A percentile compares a stretch with the other conserved stretches of the same genome.
Evolutionary conservation across 306 rosid genomes (phyloP).

Genomic region (Pterocarpus santalinus): DNA sequence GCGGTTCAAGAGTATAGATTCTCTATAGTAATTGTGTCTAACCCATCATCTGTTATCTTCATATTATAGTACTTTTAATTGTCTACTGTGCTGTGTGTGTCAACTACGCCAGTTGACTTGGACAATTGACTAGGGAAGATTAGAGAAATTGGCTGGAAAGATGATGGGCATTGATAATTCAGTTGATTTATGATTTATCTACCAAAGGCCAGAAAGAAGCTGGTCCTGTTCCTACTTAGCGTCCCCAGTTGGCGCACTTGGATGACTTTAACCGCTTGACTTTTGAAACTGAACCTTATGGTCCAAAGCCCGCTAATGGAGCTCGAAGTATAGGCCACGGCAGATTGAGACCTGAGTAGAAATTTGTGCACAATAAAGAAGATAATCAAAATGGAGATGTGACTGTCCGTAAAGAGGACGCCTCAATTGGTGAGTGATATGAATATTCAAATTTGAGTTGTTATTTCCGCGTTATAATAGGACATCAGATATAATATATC

Average conservation of each 20-base stretch:
- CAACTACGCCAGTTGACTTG: constrained; percentile 46
- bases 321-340: constrained; percentile 2
- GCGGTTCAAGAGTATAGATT: neutral
- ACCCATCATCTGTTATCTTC: neutral
- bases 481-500: no score
- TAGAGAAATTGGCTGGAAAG: constrained; percentile 21
- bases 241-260: no score
- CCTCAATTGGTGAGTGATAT: neutral
- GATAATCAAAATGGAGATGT: neutral
- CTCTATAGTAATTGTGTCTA: neutral
- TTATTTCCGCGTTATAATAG: no score
- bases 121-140: constrained; percentile 20
- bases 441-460: neutral
- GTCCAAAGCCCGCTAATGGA: neutral
- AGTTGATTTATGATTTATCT: neutral
- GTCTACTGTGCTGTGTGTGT: constrained; percentile 3
- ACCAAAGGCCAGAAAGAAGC: no score
- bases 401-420: neutral
- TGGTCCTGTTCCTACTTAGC: no score
- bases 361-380: neutral
- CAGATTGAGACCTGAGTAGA: neutral
- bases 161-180: neutral
- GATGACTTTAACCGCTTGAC: neutral
- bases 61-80: neutral
- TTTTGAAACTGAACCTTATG: neutral